These are phyloP conservation scores for Colletotrichum caudatum DNA, from an alignment of 2,329 filamentous ascomycete genomes.

Conservation along the genomic window DNA sequence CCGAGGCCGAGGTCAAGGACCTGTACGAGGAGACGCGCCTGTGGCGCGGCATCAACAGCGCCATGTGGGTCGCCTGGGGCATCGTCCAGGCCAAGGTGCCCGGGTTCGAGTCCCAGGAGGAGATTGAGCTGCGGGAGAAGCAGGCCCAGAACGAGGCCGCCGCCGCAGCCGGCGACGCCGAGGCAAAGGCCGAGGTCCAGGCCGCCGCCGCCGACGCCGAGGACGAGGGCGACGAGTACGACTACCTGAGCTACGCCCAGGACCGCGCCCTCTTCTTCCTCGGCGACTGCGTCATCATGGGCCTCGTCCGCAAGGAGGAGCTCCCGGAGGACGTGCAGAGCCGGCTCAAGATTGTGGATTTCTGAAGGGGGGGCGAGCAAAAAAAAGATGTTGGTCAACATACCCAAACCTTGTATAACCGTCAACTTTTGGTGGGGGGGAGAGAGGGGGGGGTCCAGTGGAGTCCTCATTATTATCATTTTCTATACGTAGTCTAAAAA, in stretches of 20 bases:
- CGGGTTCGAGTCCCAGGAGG: conserved; percentile 69
- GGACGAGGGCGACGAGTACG: conserved; percentile 81
- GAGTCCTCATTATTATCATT: too few relatives aligned
- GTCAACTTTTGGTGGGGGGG: background rate
- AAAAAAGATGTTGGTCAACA: background rate
- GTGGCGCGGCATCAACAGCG: conserved; percentile 90
- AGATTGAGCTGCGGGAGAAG: conserved; percentile 38
- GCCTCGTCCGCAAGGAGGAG: conserved; percentile 80
- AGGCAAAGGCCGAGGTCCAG: conserved; percentile 38
- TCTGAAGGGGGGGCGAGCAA: conserved; percentile 53
- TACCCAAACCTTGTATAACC: background rate
- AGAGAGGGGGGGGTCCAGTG: fast-evolving
- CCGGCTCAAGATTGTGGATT: conserved; percentile 77
- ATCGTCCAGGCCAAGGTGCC: conserved; percentile 93
- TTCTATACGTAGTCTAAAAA: background rate
- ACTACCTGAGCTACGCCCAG: conserved; percentile 92
- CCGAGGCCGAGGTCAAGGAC: conserved; percentile 75
- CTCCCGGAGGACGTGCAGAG: conserved; percentile 75
- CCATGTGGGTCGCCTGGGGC: conserved; percentile 95
- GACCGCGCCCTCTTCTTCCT: conserved; percentile 94
- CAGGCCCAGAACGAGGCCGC: conserved; percentile 47
- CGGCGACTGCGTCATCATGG: conserved; percentile 86
- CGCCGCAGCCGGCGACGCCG: conserved; percentile 46
- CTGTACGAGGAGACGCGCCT: conserved; percentile 83
- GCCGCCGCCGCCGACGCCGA: conserved; percentile 49